A percentile compares a stretch with the other conserved stretches of the same genome.
These are phyloP conservation scores for Iris pallida DNA, from an alignment of 116 monocot species.

Conservation along the genomic window DNA sequence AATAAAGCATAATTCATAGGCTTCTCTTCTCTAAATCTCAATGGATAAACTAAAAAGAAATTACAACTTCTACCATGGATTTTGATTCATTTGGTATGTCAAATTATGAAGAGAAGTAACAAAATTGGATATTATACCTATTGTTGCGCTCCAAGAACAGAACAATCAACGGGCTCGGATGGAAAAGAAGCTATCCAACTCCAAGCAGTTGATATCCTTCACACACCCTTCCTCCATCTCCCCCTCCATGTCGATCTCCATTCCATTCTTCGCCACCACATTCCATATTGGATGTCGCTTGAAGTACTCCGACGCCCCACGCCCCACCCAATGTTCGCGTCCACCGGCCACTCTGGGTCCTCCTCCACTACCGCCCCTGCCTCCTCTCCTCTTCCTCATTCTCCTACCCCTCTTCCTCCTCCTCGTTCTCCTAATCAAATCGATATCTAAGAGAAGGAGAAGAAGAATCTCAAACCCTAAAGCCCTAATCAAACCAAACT, in stretches of 20 bases:
- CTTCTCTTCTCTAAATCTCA: too few species aligned
- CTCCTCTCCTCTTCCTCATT: neutral
- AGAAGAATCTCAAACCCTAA: too few species aligned
- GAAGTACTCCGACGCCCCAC: constrained; percentile 89
- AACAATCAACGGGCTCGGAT: constrained; percentile 87
- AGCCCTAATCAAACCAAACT: too few species aligned
- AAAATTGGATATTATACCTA: constrained; percentile 29
- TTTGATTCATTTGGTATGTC: too few species aligned
- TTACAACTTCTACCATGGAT: too few species aligned
- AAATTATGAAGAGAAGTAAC: too few species aligned
- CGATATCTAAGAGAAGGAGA: too few species aligned
- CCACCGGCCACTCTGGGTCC: constrained; percentile 76
- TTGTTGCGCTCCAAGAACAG: constrained; percentile 88
- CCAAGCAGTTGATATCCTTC: constrained; percentile 94
- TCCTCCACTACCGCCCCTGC: constrained; percentile 50
- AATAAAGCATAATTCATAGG: too few species aligned
- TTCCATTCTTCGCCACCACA: constrained; percentile 47
- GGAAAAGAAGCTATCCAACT: constrained; percentile 94
- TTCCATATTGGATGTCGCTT: constrained; percentile 86
- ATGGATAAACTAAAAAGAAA: too few species aligned
- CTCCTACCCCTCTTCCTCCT: constrained; percentile 8
- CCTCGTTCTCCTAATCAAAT: too few species aligned
- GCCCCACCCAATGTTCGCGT: constrained; percentile 89
- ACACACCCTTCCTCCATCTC: constrained; percentile 89
- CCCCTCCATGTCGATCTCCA: constrained; percentile 56